Base-by-base conservation (phyloP, 768 basidiomycete species). In the Trichaptum fuscoviolaceum region DNA sequence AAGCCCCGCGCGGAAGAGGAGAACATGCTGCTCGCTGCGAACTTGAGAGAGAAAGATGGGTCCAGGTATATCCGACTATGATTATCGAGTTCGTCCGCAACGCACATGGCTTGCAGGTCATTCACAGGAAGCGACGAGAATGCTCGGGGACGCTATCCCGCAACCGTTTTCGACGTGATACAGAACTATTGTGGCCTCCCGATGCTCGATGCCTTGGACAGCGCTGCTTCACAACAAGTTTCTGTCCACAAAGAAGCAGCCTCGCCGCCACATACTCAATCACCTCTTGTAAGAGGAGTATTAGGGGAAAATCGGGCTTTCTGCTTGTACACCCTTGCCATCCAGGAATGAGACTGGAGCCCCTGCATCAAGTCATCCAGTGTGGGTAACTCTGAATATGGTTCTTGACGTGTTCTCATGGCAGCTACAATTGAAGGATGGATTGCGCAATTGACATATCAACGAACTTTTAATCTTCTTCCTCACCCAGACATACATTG, bases 381-480 rank as follows among this genome's bases (percentile, higher is more conserved):
- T 52, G 42, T 20, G 58, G 67, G 64, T 30, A 67, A 73, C 20
- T 64, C 73, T 26, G 66, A 67, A 30, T 74, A 76, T 26, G 75
- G 73, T 35, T 71, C 76, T 35, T 77, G 79, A 70, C 83, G 73
- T 69, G 80, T 92, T 26, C 80, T 96, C n/a, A 79, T 96, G 17
- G 95, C 93, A 0, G 94, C 94, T 4, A 95, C 93, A 2, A 93
- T 96, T 71, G 95, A 96, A 75, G 88, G 95, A 0, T 94, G 93
- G 92, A 89, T 97, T 65, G 93, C 92, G 0, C 93, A 96, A 72
- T 79, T 96, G 62, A 96, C 95, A 34, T 91, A 89, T 71, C 88
- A 91, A 95, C 74, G 92, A 95, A 70, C 82, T 95, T 30, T 83
- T 94, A 66, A 88, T 92, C 71, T 96, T 96, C 75, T 94, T 97